phyloP scores from a whole-genome alignment of 2,329 filamentous ascomycete genomes.

The Xylaria sp. region DNA sequence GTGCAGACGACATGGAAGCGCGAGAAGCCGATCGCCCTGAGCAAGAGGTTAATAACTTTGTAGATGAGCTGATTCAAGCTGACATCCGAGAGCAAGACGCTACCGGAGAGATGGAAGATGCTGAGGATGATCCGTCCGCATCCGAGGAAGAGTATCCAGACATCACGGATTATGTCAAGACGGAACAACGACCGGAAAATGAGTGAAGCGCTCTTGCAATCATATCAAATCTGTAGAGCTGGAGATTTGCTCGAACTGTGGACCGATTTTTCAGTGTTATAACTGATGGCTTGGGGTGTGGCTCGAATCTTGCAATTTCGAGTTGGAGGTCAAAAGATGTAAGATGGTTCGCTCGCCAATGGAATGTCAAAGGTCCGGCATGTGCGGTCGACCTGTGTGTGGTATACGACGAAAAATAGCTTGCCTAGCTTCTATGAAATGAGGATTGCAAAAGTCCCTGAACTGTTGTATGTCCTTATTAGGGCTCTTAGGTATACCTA shows the following conservation, averaged over 20 bases:
- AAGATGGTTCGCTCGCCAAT: neutral
- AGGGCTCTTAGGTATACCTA: neutral
- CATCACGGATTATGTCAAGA: constrained; percentile 11
- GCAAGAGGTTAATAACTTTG: neutral
- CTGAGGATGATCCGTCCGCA: neutral
- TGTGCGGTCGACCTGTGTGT: neutral
- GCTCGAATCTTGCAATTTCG: neutral
- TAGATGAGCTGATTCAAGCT: constrained; percentile 35
- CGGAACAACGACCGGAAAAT: neutral
- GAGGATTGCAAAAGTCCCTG: neutral
- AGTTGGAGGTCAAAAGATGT: neutral
- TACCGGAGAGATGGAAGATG: neutral
- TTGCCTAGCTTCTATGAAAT: neutral
- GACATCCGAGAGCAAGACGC: constrained; percentile 31
- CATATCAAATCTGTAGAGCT: neutral
- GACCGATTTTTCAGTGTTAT: neutral
- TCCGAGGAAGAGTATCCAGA: constrained; percentile 14
- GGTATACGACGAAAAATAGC: neutral
- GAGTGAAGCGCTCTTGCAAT: neutral
- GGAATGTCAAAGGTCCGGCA: neutral
- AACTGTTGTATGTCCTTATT: neutral
- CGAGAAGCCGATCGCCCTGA: neutral
- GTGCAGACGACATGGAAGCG: neutral
- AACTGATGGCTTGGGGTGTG: no score
- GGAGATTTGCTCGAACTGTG: neutral